These are phyloP conservation scores for Meyerozyma guilliermondii DNA, from an alignment of 1,139 yeast species.

Conservation along the genomic window DNA sequence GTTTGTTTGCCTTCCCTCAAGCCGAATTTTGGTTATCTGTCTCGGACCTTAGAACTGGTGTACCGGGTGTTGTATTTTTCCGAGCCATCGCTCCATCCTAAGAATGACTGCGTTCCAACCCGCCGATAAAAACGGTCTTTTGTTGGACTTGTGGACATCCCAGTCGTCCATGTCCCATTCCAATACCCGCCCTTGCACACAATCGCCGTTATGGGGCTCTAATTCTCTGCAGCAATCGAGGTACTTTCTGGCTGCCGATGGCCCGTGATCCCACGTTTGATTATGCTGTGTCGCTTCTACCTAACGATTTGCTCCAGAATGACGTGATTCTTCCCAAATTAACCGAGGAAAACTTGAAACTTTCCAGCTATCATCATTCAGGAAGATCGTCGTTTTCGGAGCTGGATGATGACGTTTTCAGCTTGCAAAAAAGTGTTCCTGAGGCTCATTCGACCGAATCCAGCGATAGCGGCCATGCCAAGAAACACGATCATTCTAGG, in stretches of 20 bases:
- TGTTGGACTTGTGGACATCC: constrained; percentile 1
- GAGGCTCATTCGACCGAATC: constrained; percentile 4
- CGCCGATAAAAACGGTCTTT: constrained; percentile 1
- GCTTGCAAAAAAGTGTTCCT: constrained; percentile 3
- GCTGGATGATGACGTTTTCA: constrained; percentile 1
- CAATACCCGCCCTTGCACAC: not conserved
- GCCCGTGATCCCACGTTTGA: not conserved
- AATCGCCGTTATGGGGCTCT: not conserved
- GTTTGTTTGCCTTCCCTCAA: no score
- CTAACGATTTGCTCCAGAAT: constrained; percentile 1
- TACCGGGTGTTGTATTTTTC: not conserved
- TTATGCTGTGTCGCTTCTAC: constrained; percentile 1
- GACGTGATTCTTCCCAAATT: constrained; percentile 10
- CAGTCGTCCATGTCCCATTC: not conserved
- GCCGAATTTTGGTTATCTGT: no score
- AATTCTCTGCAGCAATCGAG: not conserved
- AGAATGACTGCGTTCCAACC: constrained; percentile 1
- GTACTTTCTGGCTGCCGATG: not conserved
- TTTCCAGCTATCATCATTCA: constrained; percentile 1
- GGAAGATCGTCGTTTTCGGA: constrained; percentile 1
- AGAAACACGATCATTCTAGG: not conserved
- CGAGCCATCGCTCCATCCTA: not conserved
- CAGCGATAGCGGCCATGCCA: not conserved
- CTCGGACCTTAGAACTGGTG: not conserved
- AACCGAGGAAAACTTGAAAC: constrained; percentile 18